Evolutionary conservation across 2,329 filamentous ascomycete species (phyloP).

Genomic region (Colletotrichum musae): DNA sequence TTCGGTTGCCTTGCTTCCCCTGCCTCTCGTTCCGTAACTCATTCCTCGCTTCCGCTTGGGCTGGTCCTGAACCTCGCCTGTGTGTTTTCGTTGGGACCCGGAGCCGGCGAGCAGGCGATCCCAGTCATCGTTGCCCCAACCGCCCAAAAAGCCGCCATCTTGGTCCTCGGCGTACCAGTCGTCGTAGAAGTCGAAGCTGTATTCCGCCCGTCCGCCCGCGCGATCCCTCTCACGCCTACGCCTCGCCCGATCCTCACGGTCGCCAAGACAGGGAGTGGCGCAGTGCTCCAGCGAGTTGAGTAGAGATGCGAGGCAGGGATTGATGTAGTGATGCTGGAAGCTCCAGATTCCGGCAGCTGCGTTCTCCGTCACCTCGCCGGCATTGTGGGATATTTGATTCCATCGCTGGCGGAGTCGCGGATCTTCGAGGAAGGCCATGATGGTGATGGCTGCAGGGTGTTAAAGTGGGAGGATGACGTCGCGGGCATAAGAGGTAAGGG

Average conservation of each 20-base stretch:
- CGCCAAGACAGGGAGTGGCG: slow-evolving; percentile 78
- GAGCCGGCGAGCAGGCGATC: slow-evolving; percentile 85
- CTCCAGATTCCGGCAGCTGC: slow-evolving; percentile 93
- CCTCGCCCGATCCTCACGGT: slow-evolving; percentile 80
- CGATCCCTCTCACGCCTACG: slow-evolving; percentile 76
- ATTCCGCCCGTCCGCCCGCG: slow-evolving; percentile 77
- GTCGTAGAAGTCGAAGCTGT: slow-evolving; percentile 97
- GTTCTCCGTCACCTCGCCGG: slow-evolving; percentile 90
- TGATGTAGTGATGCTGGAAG: slow-evolving; percentile 88
- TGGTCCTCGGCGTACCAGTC: slow-evolving; percentile 84
- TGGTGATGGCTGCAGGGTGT: slow-evolving; percentile 42
- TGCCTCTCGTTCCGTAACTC: slow-evolving; percentile 85
- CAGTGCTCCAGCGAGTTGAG: slow-evolving; percentile 79
- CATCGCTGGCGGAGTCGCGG: slow-evolving; percentile 93
- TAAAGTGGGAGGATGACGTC: slow-evolving; percentile 27
- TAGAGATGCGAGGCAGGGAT: slow-evolving; percentile 82
- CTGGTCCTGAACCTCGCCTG: slow-evolving; percentile 68
- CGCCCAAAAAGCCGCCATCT: slow-evolving; percentile 69
- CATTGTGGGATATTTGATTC: slow-evolving; percentile 92
- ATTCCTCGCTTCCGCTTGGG: slow-evolving; percentile 84
- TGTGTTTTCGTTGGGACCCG: slow-evolving; percentile 60
- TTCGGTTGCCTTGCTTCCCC: slow-evolving; percentile 58
- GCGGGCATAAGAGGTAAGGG: slow-evolving; percentile 23
- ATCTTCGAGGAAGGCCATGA: slow-evolving; percentile 78
- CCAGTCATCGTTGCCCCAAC: slow-evolving; percentile 88